Evolutionary conservation across 2,329 filamentous ascomycete species (phyloP), one percentile per base, ranked within the genome.

Genomic region (Penicillium sp.): DNA sequence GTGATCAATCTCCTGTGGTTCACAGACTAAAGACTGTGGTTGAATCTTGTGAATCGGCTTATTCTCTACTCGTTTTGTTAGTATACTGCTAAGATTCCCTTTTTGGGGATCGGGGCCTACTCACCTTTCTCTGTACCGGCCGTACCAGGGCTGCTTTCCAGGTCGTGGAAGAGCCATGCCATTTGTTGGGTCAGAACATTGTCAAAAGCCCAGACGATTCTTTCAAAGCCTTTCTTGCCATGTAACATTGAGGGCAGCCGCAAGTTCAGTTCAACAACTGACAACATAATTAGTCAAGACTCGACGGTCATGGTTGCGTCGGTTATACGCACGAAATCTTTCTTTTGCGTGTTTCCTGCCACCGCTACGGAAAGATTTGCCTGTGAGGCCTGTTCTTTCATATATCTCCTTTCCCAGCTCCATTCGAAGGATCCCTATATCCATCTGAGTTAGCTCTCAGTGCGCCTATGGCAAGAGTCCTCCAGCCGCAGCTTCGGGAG

Each of bases 141-240:
- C 38, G 60, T 54, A 26, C 57, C 60, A 4, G 63, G 43, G 9
- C 51, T 65, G 29, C 47, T 45, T 10, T 62, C 60, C 18, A 86
- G 70, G 63, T 91, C 87, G 65, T 81, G 87, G 64, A 94, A 92
- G 0, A 97, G 75, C 91, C 93, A 97, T 1, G 83, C 83, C 19
- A 87, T 66, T 1, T 86, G 84, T 41, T 79, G 74, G 45, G 81
- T 83, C 19, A 97, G 78, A 19, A 90, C 90, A 59, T 91, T 90
- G 63, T 87, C 86, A 70, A 86, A 91, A 13, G 91, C 90, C 79
- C 89, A 89, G 7, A 87, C 70, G 13, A 96, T 76, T 42, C 90
- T 80, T 58, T 92, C 87, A 65, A 95, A 96, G 0, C 86, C 88
- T 60, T 88, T 91, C 70, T 91, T 94, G 3, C 91, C 91, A 50